These are phyloP conservation scores for Pyrenophora tritici-repentis DNA, from an alignment of 2,329 filamentous ascomycete genomes.

Conservation along the genomic window DNA sequence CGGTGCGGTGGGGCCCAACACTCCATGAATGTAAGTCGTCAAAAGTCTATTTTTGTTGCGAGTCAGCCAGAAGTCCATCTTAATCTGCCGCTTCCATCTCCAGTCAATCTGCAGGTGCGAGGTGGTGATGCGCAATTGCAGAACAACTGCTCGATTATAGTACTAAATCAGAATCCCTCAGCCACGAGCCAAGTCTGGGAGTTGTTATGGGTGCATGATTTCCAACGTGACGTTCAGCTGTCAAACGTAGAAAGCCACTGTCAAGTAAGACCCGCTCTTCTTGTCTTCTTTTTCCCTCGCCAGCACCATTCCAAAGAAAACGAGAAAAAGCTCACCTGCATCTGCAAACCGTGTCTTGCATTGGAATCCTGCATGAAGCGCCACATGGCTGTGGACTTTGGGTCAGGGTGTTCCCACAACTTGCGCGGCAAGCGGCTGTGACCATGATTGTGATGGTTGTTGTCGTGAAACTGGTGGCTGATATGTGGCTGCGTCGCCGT, in stretches of 20 bases:
- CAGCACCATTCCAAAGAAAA: background rate
- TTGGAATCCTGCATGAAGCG: conserved; percentile 64
- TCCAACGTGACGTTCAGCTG: no score
- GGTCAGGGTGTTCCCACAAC: conserved; percentile 54
- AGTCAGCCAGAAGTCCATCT: no score
- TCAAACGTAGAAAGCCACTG: no score
- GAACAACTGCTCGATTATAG: no score
- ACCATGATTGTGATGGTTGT: background rate
- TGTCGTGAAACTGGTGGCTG: no score
- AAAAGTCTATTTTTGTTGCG: conserved; percentile 59
- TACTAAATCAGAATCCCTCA: no score
- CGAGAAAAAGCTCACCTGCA: conserved; percentile 57
- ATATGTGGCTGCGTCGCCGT: no score
- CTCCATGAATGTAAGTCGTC: conserved; percentile 74
- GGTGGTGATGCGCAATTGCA: no score
- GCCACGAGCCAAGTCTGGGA: no score
- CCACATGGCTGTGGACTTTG: conserved; percentile 52
- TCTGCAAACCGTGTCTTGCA: conserved; percentile 57
- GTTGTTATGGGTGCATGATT: no score
- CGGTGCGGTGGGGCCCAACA: conserved; percentile 58
- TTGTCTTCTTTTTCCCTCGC: background rate
- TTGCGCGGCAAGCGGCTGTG: conserved; percentile 44
- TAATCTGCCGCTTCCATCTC: no score
- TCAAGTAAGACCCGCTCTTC: background rate
- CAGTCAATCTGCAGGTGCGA: no score